Conservation (phyloP, 2,329 filamentous ascomycete species). For the Bretziella fagacearum region DNA sequence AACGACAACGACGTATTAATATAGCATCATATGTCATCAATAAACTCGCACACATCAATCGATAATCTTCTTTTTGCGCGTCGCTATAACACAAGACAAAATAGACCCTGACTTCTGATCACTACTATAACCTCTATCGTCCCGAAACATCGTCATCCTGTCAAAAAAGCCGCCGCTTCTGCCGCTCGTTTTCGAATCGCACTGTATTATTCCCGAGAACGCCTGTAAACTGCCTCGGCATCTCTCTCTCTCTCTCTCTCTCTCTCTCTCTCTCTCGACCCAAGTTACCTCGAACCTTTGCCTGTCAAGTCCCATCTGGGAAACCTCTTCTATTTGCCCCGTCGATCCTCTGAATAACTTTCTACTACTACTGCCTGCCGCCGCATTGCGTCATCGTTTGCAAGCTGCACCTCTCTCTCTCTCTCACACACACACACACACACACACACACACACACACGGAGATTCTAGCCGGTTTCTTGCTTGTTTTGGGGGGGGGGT, state of each 20-base stretch:
- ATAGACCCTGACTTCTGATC: neutral
- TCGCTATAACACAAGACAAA: no score
- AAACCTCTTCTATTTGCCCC: neutral
- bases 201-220: neutral
- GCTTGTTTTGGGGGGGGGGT: neutral
- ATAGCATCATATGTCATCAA: no score
- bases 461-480: no score
- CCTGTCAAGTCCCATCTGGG: no score
- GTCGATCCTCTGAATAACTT: neutral
- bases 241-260: neutral
- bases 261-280: neutral
- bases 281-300: neutral
- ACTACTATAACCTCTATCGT: neutral
- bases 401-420: no score
- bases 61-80: no score
- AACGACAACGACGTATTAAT: no score
- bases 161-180: conserved; percentile 17
- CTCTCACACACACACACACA: no score
- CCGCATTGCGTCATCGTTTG: no score
- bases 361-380: neutral
- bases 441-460: no score
- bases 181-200: conserved; percentile 11
- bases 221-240: neutral
- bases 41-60: no score
- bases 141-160: neutral